A percentile compares a stretch with the other conserved stretches of the same genome.
Evolutionary conservation across 2,329 filamentous ascomycete species (phyloP).

Genomic region (Pezicula neosporulosa): DNA sequence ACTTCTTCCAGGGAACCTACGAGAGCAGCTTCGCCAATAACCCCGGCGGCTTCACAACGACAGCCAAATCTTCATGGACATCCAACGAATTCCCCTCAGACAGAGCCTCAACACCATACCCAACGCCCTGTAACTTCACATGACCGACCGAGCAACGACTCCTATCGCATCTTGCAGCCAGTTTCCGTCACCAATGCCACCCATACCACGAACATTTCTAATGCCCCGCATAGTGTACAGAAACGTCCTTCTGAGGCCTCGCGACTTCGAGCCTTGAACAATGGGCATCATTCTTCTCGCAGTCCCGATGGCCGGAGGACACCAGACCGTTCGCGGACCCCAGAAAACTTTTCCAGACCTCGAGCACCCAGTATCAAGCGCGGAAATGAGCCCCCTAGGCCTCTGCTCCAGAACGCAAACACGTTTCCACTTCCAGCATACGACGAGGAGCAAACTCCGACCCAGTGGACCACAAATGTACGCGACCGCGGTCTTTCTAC

Average conservation of each 20-base stretch:
- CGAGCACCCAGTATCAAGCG: conserved; percentile 22
- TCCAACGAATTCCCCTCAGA: conserved; percentile 4
- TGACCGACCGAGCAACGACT: conserved; percentile 2
- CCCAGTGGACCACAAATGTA: conserved; percentile 8
- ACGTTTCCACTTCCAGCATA: conserved; percentile 18
- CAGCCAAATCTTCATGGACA: conserved; percentile 5
- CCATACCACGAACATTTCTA: neutral
- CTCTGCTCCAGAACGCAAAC: conserved; percentile 14
- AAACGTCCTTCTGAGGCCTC: conserved; percentile 28
- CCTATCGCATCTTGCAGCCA: conserved; percentile 17
- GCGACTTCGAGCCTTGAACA: conserved; percentile 27
- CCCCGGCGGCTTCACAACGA: conserved; percentile 9
- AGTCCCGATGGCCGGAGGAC: conserved; percentile 16
- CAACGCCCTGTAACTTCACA: conserved; percentile 22
- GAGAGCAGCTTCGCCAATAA: conserved; percentile 11
- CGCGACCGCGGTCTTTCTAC: conserved; percentile 25
- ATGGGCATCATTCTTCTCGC: conserved; percentile 22
- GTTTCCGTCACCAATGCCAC: conserved; percentile 11
- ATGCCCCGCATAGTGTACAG: conserved; percentile 15
- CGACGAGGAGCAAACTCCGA: conserved; percentile 16
- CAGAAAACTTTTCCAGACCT: conserved; percentile 27
- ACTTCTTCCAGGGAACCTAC: conserved; percentile 15
- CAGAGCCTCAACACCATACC: conserved; percentile 5
- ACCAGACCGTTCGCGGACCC: conserved; percentile 13
- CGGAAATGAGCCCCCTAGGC: conserved; percentile 23